These are phyloP conservation scores for Fusarium sp. DNA, from an alignment of 2,329 filamentous ascomycete genomes.

Conservation along the genomic window DNA sequence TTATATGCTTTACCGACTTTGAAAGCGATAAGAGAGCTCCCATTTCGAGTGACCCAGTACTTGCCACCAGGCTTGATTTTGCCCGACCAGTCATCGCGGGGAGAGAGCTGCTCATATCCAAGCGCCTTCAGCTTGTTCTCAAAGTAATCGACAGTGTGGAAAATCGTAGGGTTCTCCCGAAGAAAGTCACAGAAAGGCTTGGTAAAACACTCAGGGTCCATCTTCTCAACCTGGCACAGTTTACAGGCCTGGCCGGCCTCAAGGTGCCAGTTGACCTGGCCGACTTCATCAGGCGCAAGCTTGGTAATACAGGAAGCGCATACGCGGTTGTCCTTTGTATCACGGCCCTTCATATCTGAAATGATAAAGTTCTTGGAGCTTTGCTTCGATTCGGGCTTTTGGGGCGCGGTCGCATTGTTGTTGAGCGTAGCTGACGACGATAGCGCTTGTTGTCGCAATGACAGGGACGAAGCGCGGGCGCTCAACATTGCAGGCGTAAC, in stretches of 20 bases:
- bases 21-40: constrained; percentile 86
- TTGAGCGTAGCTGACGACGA: constrained; percentile 38
- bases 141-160: constrained; percentile 86
- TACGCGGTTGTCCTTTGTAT: constrained; percentile 46
- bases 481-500: constrained; percentile 56
- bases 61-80: constrained; percentile 82
- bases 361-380: constrained; percentile 58
- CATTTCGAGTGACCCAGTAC: constrained; percentile 89
- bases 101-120: constrained; percentile 80
- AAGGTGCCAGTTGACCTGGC: constrained; percentile 47
- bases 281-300: constrained; percentile 42
- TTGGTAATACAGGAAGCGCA: constrained; percentile 52
- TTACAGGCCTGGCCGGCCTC: constrained; percentile 43
- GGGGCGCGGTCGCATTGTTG: constrained; percentile 43
- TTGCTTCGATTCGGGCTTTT: constrained; percentile 18
- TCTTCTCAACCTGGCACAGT: constrained; percentile 51
- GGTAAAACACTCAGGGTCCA: constrained; percentile 73
- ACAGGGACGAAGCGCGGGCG: constrained; percentile 55
- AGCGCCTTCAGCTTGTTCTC: constrained; percentile 73
- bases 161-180: constrained; percentile 89
- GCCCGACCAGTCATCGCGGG: constrained; percentile 79
- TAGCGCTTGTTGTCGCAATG: constrained; percentile 53
- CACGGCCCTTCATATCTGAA: constrained; percentile 52
- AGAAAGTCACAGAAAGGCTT: constrained; percentile 89
- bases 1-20: constrained; percentile 81